Base-by-base conservation (phyloP, 2,329 filamentous ascomycete species). In the Diaporthe destruens region DNA sequence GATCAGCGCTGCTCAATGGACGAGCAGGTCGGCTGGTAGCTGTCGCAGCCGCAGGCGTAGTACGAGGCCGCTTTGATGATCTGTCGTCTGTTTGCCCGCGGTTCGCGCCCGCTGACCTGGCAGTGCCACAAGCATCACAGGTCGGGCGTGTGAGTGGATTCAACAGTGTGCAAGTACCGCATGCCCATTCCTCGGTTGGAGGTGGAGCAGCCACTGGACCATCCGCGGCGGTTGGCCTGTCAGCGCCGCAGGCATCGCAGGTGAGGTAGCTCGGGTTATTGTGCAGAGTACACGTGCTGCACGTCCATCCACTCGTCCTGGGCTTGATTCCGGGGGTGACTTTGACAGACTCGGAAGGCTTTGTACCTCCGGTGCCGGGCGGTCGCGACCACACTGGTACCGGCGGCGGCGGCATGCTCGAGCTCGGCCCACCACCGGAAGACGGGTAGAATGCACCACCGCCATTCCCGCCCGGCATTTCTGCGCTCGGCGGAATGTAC, bases 211-310 rank as follows among this genome's bases (percentile, higher is more conserved):
- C 59, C 66, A 42, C 44, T 71, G n/a, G 18, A 29, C 36, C 36
- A 25, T 20, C 23, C 5, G 39, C 44, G n/a, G 80, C 77, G 29
- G 77, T 78, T 14, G 80, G 78, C 69, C 85, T 82, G 77, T 87
- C 83, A 12, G 79, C 80, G 12, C 85, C 85, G 76, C 90, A 92
- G 6, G 87, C 89, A 74, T 89, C 88, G 77, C 90, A 92, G 75
- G 81, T 85, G 34, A 88, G 80, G 74, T 82, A 88, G n/a, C 75
- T 80, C 11, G 79, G 72, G 1, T 86, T 85, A 75, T 92, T 92
- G 71, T 86, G 83, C 29, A 91, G 80, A 0, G 90, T 92, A 77
- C 90, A 92, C 16, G 85, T 78, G 25, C 79, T 78, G 76, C 90
- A 92, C 12, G 81, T 82, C 90, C 90, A 91, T 36, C 79, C 80